phyloP scores from a whole-genome alignment of 2,329 filamentous ascomycete species.

The Claviceps fusiformis region DNA sequence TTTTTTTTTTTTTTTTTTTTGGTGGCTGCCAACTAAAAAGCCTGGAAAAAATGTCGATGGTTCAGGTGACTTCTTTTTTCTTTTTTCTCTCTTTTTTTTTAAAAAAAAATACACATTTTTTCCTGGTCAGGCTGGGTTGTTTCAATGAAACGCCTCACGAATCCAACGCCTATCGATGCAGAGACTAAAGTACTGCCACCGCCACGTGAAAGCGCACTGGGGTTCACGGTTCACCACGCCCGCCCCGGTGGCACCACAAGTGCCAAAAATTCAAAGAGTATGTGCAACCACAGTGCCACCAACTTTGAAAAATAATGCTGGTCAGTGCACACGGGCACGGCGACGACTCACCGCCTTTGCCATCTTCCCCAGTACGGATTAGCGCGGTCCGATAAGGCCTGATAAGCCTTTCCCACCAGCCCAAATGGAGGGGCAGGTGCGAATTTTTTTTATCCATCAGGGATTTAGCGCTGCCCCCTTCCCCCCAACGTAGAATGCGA shows the following conservation, averaged over 20 bases:
- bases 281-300: neutral
- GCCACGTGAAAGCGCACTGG: neutral
- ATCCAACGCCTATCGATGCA: neutral
- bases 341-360: slow-evolving; percentile 10
- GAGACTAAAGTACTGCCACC: neutral
- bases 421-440: slow-evolving; percentile 12
- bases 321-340: neutral
- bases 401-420: slow-evolving; percentile 10
- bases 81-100: no score
- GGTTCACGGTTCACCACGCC: neutral
- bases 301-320: neutral
- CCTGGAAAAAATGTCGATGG: no score
- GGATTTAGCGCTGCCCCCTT: slow-evolving; percentile 5
- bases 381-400: slow-evolving; percentile 10
- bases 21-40: no score
- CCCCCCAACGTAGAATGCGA: neutral
- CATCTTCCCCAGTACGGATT: slow-evolving; percentile 5
- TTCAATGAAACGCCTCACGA: neutral
- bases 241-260: neutral
- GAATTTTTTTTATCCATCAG: slow-evolving; percentile 10
- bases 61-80: no score
- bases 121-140: no score
- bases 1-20: no score
- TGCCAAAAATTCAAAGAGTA: no score
- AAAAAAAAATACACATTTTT: no score